These are phyloP conservation scores for Erodium trifolium DNA, from an alignment of 441 rosid genomes.

Conservation along the genomic window DNA sequence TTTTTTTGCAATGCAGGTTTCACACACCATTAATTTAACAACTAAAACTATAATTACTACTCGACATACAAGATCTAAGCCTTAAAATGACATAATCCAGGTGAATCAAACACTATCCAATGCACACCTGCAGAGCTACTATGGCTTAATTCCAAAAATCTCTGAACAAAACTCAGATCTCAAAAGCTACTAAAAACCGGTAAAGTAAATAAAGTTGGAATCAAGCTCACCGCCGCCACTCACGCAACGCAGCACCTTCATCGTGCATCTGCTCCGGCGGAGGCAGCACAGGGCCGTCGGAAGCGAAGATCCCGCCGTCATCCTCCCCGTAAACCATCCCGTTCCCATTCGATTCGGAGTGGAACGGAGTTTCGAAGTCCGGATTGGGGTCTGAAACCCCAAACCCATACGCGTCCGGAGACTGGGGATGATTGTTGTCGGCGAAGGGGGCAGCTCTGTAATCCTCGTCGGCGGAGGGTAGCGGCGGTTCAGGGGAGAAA, in stretches of 20 bases:
- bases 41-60: too few species aligned
- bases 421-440: neutral
- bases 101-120: neutral
- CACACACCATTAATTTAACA: too few species aligned
- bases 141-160: neutral
- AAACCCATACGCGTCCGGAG: neutral
- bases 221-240: neutral
- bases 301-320: neutral
- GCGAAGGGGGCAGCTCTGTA: too few species aligned
- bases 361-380: neutral
- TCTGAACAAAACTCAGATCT: neutral
- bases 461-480: neutral
- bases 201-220: neutral
- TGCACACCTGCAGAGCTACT: neutral
- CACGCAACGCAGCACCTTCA: too few species aligned
- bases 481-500: neutral
- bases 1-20: neutral
- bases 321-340: neutral
- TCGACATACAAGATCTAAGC: too few species aligned
- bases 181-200: neutral
- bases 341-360: constrained; percentile 2
- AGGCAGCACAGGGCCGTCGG: neutral
- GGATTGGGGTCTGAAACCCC: neutral
- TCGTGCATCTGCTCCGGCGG: neutral
- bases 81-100: neutral